Evolutionary conservation across 768 basidiomycete genomes (phyloP).

Genomic region (Boletales sp.): DNA sequence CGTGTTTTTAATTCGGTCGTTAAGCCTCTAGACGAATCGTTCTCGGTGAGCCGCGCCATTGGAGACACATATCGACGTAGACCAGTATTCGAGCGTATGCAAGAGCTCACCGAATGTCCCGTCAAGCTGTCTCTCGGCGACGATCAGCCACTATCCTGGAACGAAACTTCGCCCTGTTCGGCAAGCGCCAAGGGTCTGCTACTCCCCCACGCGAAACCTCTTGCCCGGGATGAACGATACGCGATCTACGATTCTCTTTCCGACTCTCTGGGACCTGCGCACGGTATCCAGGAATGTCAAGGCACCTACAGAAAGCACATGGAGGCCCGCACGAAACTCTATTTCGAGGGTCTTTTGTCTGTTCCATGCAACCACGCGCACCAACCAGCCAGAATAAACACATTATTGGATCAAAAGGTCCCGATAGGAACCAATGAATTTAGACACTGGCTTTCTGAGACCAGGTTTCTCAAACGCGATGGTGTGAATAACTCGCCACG

Average conservation of each 20-base stretch:
- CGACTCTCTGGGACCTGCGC: conserved; percentile 42
- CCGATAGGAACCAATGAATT: conserved; percentile 24
- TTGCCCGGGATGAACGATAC: conserved; percentile 45
- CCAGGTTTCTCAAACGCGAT: conserved; percentile 21
- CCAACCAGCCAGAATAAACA: conserved; percentile 7
- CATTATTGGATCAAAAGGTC: conserved; percentile 10
- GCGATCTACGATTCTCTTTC: conserved; percentile 51
- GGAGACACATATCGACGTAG: conserved; percentile 29
- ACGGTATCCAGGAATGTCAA: conserved; percentile 46
- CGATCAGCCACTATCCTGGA: conserved; percentile 11
- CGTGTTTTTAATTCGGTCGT: conserved; percentile 13
- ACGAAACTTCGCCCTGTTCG: conserved; percentile 18
- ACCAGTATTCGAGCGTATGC: conserved; percentile 25
- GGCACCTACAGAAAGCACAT: conserved; percentile 52
- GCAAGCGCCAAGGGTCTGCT: conserved; percentile 12
- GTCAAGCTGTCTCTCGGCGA: conserved; percentile 6
- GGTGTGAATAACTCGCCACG: conserved; percentile 12
- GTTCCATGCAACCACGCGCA: conserved; percentile 14
- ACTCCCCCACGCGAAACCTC: conserved; percentile 23
- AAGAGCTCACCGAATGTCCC: conserved; percentile 18
- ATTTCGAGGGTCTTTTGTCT: conserved; percentile 41
- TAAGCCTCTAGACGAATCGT: conserved; percentile 24
- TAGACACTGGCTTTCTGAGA: conserved; percentile 31
- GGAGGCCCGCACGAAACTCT: conserved; percentile 44
- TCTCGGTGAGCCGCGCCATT: conserved; percentile 25